Base-by-base conservation (phyloP, 345 rosid genomes). In the Salix purpurea region DNA sequence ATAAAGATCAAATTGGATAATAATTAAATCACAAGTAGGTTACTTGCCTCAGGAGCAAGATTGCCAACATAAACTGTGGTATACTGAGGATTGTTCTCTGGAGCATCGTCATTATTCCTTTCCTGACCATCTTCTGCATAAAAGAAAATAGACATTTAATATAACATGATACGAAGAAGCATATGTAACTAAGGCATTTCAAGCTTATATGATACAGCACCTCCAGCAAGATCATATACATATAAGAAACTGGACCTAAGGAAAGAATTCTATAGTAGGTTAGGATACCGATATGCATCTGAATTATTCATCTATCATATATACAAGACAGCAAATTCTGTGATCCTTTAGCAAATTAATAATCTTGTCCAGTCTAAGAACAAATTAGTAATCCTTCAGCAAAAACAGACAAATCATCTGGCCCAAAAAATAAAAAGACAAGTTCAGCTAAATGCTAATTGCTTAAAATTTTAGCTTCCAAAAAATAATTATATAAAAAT, bases 21-120 rank as follows among this genome's bases (percentile, higher is more conserved):
- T 40, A 18, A 74, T 26, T 40, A 37, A 67, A 65, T 9, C 15
- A 52, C 12, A 23, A 28, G 54, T 4, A 12, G 36, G 11, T 32
- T 54, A 32, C 88, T 81, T 77, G 71, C 99, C 97, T 95, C 96
- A 2, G 97, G 89, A 76, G 97, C 97, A 78, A 95, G 92, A 86
- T 93, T 95, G 74, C 99, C 99, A 71, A 95, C 99, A 81, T 93
- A 95, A 54, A 95, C 99, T 80, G 99, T 95, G 46, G 97, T 95
- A 77, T 86, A 93, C 72, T 89, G 97, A 76, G 94, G 90, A 79
- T 91, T 95, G 79, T 89, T 93, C 76, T 93, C 99, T 18, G 96
- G 97, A 78, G 93, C 90, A 67, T 95, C 99, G 71, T 52, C 87
- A 71, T 86, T 90, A 65, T 81, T 73, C 39, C 83, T 74, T 81